Base-by-base conservation (phyloP, 768 basidiomycete species). In the Hirschioporus abietinus region DNA sequence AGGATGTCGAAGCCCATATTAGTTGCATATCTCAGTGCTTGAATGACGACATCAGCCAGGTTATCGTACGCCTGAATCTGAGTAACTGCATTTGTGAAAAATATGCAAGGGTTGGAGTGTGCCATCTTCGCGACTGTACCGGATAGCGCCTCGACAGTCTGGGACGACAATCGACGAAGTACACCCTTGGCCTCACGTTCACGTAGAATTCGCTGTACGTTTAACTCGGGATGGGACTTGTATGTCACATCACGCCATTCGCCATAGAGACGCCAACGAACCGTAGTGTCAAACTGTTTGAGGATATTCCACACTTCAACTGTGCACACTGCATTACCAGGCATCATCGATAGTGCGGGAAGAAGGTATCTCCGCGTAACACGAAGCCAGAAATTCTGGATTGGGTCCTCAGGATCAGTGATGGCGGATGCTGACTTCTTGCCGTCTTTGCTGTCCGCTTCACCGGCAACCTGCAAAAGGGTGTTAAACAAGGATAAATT, bases 41-140 rank as follows among this genome's bases (percentile, higher is more conserved):
- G 94, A 26, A 99, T 91, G 58, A 98, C 91, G 24, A 95, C 93
- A 58, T 84, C 84, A 10, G 93, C 93, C 64, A 97, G 78, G 76
- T 99, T 99, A 74, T 96, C 93, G 73, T 99, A 99, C 17, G 93
- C 89, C 90, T 95, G 94, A 66, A 98, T 91, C 76, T 99, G 97
- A 70, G 90, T 89, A 61, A 99, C 88, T 0, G 92, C 93, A 68
- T 92, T 91, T 25, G 85, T 74, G 80, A 98, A 99, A 71, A 99
- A 87, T 63, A 96, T 89, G 71, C 88, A 90, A 5, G 97, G 97
- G 73, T 99, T 97, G 20, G 92, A 91, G 75, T 99, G 95, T 17
- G 93, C 93, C 65, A 96, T 79, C 77, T 99, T 98, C 15, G 93
- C 96, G 26, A 99, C 88, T 2, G 90, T 86, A 23, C 96, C 90